These are phyloP conservation scores for Boletus patriciae DNA, from an alignment of 768 basidiomycete species.

Conservation along the genomic window DNA sequence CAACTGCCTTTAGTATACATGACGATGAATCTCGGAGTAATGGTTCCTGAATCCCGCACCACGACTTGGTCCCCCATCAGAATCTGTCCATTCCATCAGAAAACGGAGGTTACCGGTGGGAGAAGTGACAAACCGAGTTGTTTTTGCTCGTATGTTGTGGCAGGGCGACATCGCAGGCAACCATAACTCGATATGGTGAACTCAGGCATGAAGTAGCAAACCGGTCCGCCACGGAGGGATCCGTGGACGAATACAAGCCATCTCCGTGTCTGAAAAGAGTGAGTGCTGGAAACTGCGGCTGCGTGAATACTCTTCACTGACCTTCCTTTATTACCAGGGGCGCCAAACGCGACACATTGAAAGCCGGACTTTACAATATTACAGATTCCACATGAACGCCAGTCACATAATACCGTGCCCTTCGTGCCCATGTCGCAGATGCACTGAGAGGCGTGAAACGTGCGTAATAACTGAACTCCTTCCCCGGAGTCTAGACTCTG, in stretches of 20 bases:
- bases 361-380: conserved; percentile 58
- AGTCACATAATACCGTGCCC: conserved; percentile 50
- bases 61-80: conserved; percentile 52
- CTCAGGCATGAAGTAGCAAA: conserved; percentile 66
- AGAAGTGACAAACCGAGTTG: conserved; percentile 25
- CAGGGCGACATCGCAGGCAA: conserved; percentile 57
- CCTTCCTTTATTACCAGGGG: conserved; percentile 53
- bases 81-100: conserved; percentile 39
- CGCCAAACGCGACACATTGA: conserved; percentile 56
- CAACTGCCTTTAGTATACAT: conserved; percentile 50
- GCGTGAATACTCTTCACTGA: conserved; percentile 28
- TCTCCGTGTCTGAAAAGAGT: conserved; percentile 49
- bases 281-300: background rate
- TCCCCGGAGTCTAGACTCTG: conserved; percentile 37
- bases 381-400: conserved; percentile 67
- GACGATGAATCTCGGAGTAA: conserved; percentile 57
- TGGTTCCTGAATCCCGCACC: conserved; percentile 52
- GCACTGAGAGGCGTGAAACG: conserved; percentile 64
- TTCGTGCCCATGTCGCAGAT: conserved; percentile 67
- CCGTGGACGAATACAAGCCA: conserved; percentile 62
- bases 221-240: conserved; percentile 56
- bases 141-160: conserved; percentile 29
- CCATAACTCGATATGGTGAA: conserved; percentile 65
- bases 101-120: conserved; percentile 19
- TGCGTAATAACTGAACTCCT: conserved; percentile 49